Conservation (phyloP, 768 basidiomycete genomes). For the Chalciporus sphaerocephalus region DNA sequence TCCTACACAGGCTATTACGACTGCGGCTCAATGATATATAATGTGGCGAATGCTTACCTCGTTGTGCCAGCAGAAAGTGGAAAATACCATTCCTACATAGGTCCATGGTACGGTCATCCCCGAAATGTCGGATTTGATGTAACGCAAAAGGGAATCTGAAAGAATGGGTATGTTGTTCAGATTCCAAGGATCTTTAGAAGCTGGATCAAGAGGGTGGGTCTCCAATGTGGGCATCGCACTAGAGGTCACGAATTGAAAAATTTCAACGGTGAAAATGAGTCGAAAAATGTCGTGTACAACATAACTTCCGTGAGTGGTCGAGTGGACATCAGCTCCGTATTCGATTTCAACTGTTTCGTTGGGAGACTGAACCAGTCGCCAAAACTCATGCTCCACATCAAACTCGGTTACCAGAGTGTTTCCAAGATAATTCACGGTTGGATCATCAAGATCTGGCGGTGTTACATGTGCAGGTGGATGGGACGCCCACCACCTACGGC, state of each 20-base stretch:
- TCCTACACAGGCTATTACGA: conserved; percentile 50
- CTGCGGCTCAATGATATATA: conserved; percentile 19
- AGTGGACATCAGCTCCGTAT: conserved; percentile 99
- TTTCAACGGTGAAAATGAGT: conserved; percentile 28
- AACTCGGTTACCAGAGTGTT: conserved; percentile 74
- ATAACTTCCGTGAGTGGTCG: conserved; percentile 94
- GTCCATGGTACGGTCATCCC: conserved; percentile 99
- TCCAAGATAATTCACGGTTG: conserved; percentile 52
- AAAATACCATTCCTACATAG: conserved; percentile 98
- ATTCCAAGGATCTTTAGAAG: conserved; percentile 94
- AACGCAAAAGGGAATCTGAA: conserved; percentile 87
- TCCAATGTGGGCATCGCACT: conserved; percentile 96
- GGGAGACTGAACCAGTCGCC: conserved; percentile 88
- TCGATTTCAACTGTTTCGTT: conserved; percentile 95
- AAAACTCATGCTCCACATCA: conserved; percentile 94
- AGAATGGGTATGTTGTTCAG: conserved; percentile 95
- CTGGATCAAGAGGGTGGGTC: conserved; percentile 82
- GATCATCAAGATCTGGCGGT: conserved; percentile 40
- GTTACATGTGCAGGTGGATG: conserved; percentile 52
- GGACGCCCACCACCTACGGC: conserved; percentile 79
- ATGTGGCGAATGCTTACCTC: conserved; percentile 51
- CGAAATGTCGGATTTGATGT: conserved; percentile 97
- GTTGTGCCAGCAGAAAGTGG: conserved; percentile 99
- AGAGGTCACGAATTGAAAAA: conserved; percentile 8
- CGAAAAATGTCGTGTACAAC: conserved; percentile 20